Evolutionary conservation across 176 grass and related monocot genomes (phyloP), one percentile per base, ranked within the genome.

Genomic region (Carex littledalei): DNA sequence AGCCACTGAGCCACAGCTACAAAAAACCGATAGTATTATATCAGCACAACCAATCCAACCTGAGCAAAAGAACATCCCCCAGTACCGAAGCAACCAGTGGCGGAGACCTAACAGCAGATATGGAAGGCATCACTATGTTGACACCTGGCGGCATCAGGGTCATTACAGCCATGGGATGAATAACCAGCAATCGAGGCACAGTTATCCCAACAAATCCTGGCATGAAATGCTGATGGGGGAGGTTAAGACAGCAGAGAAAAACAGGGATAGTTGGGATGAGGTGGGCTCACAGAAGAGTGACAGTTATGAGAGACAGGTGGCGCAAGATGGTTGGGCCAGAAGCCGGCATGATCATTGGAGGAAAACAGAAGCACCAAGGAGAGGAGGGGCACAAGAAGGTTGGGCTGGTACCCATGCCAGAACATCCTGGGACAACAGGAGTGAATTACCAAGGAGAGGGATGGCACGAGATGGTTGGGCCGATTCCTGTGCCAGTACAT

Each of bases 321-420:
- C 10, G 3, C 16, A 49, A 63, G 79, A 62, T 60, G 35, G 37
- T 20, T 61, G 79, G 79, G 79, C 57, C 58, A 43, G 9, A 49
- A 49, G 41, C 69, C 39, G 16, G 39, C 39, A 73, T 10, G 16
- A 73, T 73, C 1, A 22, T 73, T 18, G 39, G 39, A 22, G 41
- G 5, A 50, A 73, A 71, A 45, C 35, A 71, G 67, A 71, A 73
- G 41, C 69, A 73, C 69, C 41, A 73, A 80, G 14, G 54, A n/a
- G 58, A 81, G 57, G 18, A 17, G 32, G 45, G 56, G 54, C 78
- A 14, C 54, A 43, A 35, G 15, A 20, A 34, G 78, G 58, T 59
- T 59, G 31, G 29, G 15, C 55, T 60, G 15, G 16, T 45, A 43
- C 15, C 35, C 0, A 11, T 53, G 45, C 71, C 35, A 76, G n/a